Evolutionary conservation across 805 yeast genomes (phyloP).

Genomic region (Ogataea nitratoaversa): DNA sequence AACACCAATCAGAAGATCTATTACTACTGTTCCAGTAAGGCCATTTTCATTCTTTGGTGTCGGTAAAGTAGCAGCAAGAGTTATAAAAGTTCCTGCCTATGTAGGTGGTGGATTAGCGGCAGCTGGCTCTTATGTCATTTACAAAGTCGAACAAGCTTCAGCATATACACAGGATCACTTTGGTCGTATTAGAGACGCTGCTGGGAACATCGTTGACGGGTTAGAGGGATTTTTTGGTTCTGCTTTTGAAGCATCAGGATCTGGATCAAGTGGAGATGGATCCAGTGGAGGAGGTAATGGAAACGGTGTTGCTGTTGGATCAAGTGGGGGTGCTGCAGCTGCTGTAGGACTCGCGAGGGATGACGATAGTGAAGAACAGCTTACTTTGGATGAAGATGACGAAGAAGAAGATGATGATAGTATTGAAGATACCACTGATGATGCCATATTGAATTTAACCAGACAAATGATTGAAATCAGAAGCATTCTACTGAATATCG

Average conservation of each 20-base stretch:
- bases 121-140: conserved; percentile 88
- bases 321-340: conserved; percentile 58
- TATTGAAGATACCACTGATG: conserved; percentile 49
- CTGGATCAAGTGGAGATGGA: too few relatives aligned
- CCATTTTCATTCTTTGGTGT: conserved; percentile 34
- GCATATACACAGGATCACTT: conserved; percentile 65
- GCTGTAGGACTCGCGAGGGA: conserved; percentile 34
- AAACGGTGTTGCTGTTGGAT: conserved; percentile 39
- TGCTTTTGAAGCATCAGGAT: conserved; percentile 18
- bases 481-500: conserved; percentile 68
- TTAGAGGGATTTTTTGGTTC: conserved; percentile 33
- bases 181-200: conserved; percentile 55
- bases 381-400: conserved; percentile 28
- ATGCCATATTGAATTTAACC: conserved; percentile 84
- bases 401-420: conserved; percentile 48
- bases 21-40: conserved; percentile 8
- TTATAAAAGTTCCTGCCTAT: conserved; percentile 67
- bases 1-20: conserved; percentile 1
- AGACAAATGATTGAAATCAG: conserved; percentile 97
- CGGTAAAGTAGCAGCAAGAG: conserved; percentile 53
- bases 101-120: conserved; percentile 92
- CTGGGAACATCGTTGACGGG: conserved; percentile 47
- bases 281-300: conserved; percentile 29
- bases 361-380: conserved; percentile 25
- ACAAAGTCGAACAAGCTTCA: conserved; percentile 86